These are phyloP conservation scores for Zygotorulaspora danielsina DNA, from an alignment of 805 yeast genomes.

Conservation along the genomic window DNA sequence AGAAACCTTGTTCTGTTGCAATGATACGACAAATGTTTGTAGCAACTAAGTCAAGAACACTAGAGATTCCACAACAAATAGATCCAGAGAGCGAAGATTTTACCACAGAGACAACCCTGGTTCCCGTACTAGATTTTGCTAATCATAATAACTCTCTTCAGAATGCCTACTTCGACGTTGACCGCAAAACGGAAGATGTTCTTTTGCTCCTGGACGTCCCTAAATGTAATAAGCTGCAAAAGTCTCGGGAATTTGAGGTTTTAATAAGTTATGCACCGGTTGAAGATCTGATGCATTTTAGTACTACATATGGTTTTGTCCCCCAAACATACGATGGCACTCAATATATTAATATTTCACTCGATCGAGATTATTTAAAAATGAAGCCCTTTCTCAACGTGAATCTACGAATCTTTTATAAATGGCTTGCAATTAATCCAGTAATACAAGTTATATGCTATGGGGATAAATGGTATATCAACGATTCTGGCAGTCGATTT, in stretches of 20 bases:
- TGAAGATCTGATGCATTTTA: slow-evolving; percentile 42
- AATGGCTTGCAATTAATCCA: slow-evolving; percentile 39
- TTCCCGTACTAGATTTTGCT: slow-evolving; percentile 64
- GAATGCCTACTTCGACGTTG: slow-evolving; percentile 62
- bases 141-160: slow-evolving; percentile 48
- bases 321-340: slow-evolving; percentile 30
- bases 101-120: slow-evolving; percentile 50
- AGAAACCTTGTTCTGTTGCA: background rate
- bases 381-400: slow-evolving; percentile 2
- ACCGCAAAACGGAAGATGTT: slow-evolving; percentile 42
- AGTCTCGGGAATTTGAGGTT: slow-evolving; percentile 33
- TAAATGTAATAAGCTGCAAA: background rate
- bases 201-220: slow-evolving; percentile 36
- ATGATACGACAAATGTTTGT: slow-evolving; percentile 31
- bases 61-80: slow-evolving; percentile 57
- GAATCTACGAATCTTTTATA: slow-evolving; percentile 30
- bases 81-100: slow-evolving; percentile 37
- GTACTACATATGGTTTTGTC: slow-evolving; percentile 45
- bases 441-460: slow-evolving; percentile 38
- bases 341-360: slow-evolving; percentile 18
- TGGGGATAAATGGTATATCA: slow-evolving; percentile 23
- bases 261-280: slow-evolving; percentile 43
- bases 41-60: slow-evolving; percentile 54
- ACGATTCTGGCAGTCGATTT: slow-evolving; percentile 15
- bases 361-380: slow-evolving; percentile 19